A percentile compares a stretch with the other conserved stretches of the same genome.
Conservation (phyloP, 192 early-diverging fungal species). For the Coemansia sp. region DNA sequence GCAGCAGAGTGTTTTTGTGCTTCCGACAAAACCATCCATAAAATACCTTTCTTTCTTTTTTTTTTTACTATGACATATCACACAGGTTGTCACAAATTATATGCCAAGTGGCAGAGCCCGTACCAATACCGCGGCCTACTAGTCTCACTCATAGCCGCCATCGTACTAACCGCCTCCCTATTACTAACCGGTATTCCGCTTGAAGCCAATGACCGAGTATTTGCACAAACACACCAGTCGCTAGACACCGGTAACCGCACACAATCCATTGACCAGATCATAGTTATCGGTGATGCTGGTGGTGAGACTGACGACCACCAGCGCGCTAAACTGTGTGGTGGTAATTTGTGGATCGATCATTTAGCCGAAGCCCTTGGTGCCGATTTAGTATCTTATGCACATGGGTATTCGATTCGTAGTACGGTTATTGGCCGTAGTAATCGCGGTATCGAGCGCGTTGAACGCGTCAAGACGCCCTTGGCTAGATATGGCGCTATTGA, state of each 20-base stretch:
- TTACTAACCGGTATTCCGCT: conserved; percentile 2
- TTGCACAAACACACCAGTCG: conserved; percentile 10
- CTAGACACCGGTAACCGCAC: conserved; percentile 4
- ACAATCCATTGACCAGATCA: conserved; percentile 17
- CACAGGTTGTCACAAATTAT: neutral
- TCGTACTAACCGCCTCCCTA: conserved; percentile 9
- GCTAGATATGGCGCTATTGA: neutral
- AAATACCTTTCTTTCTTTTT: neutral
- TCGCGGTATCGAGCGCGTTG: neutral
- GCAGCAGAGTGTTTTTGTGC: neutral
- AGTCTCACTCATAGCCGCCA: neutral
- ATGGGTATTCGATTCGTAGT: conserved; percentile 18
- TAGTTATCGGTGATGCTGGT: conserved; percentile 29
- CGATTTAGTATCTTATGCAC: conserved; percentile 23
- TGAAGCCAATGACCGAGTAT: conserved; percentile 11
- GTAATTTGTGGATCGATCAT: conserved; percentile 40
- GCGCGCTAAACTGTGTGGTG: conserved; percentile 30
- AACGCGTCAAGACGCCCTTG: conserved; percentile 16
- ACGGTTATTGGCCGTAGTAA: neutral
- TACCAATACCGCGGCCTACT: neutral
- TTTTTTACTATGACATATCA: neutral
- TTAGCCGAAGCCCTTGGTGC: conserved; percentile 29
- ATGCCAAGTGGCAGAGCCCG: neutral
- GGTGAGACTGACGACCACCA: conserved; percentile 18
- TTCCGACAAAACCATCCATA: neutral